phyloP scores from a whole-genome alignment of 176 grass and related monocot species.

The Oropetium thomaeum region DNA sequence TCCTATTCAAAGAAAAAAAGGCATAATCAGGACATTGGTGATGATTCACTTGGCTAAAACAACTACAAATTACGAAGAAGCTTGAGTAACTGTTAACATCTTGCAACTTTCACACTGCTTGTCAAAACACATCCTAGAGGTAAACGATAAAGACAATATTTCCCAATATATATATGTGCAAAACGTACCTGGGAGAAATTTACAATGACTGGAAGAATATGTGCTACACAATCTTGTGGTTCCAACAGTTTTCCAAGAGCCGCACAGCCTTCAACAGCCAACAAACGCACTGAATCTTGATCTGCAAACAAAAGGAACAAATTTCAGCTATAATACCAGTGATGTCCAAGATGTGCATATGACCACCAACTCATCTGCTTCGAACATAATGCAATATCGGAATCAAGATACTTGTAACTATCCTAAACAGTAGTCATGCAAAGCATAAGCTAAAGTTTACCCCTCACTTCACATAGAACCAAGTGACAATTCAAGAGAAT shows the following conservation, averaged over 20 bases:
- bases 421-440: neutral
- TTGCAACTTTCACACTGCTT: neutral
- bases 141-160: neutral
- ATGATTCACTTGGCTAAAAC: neutral
- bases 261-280: conserved; percentile 94
- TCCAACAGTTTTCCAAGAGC: conserved; percentile 95
- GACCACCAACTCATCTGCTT: neutral
- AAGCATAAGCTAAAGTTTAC: neutral
- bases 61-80: neutral
- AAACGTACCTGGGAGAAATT: conserved; percentile 83
- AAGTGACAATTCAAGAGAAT: neutral
- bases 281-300: conserved; percentile 91
- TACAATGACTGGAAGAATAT: conserved; percentile 87
- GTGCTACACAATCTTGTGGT: conserved; percentile 82
- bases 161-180: neutral
- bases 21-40: neutral
- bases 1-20: conserved; percentile 47
- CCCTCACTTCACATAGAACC: neutral
- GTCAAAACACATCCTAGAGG: neutral
- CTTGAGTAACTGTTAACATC: neutral
- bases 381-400: neutral
- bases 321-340: neutral
- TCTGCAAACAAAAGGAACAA: conserved; percentile 47
- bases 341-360: neutral
- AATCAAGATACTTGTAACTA: neutral